Evolutionary conservation across 257 asterid species (phyloP).

Genomic region (Sherardia arvensis): DNA sequence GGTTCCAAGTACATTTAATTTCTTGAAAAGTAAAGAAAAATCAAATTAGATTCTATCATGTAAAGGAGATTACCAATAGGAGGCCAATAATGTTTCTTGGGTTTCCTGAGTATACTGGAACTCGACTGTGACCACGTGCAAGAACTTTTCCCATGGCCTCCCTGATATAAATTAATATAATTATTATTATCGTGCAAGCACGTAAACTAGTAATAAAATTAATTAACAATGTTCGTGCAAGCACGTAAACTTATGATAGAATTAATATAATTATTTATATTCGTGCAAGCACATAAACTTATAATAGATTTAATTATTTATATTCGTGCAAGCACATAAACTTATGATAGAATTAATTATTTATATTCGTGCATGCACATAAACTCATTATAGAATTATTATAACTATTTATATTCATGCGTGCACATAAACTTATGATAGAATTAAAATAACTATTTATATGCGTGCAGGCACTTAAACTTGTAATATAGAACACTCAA

Average conservation of each 20-base stretch:
- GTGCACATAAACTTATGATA: background rate
- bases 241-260: background rate
- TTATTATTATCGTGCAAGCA: background rate
- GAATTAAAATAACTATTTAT: background rate
- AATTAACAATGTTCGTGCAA: too few species aligned
- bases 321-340: background rate
- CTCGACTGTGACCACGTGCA: conserved; percentile 94
- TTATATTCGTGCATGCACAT: background rate
- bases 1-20: background rate
- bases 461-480: background rate
- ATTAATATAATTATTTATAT: background rate
- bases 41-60: background rate
- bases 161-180: conserved; percentile 29
- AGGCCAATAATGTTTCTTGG: conserved; percentile 73
- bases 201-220: background rate
- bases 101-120: conserved; percentile 81
- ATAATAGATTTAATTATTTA: background rate
- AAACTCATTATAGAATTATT: background rate
- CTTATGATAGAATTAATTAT: background rate
- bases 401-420: background rate
- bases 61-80: conserved; percentile 43
- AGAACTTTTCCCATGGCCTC: conserved; percentile 85
- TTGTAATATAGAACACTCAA: background rate
- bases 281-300: background rate
- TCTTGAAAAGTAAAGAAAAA: conserved; percentile 5